phyloP scores from a whole-genome alignment of 1,284 basidiomycete species.

The Mycosarcoma mackinlayi region DNA sequence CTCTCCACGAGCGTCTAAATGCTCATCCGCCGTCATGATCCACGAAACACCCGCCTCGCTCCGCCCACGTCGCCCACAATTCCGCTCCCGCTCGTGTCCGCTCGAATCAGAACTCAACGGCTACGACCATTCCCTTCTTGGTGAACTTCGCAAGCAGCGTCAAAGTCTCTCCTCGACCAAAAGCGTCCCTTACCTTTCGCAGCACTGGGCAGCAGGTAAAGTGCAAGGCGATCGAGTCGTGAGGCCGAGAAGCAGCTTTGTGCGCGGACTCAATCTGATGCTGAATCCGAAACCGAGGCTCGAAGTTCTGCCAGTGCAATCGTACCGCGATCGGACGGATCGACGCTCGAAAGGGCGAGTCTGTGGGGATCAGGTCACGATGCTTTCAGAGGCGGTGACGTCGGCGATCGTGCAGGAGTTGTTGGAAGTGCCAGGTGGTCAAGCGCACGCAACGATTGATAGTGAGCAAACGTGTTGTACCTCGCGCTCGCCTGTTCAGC shows the following conservation, averaged over 20 bases:
- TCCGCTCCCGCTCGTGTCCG: slow-evolving; percentile 21
- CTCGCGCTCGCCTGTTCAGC: too few relatives aligned
- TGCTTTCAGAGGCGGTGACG: not conserved
- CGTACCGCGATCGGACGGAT: not conserved
- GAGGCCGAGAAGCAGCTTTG: slow-evolving; percentile 29
- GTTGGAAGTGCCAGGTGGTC: not conserved
- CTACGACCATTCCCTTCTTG: slow-evolving; percentile 7
- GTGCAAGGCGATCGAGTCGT: slow-evolving; percentile 37
- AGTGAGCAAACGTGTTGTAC: slow-evolving; percentile 20
- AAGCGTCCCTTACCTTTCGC: slow-evolving; percentile 32
- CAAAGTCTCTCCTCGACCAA: slow-evolving; percentile 12
- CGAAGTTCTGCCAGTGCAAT: slow-evolving; percentile 28
- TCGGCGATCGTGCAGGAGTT: slow-evolving; percentile 10
- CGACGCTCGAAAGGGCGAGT: not conserved
- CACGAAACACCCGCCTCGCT: not conserved
- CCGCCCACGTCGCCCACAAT: slow-evolving; percentile 13
- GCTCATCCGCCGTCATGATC: slow-evolving; percentile 12
- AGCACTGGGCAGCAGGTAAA: slow-evolving; percentile 41
- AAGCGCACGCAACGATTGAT: slow-evolving; percentile 1
- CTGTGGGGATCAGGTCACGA: not conserved
- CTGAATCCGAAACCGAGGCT: slow-evolving; percentile 40
- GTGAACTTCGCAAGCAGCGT: slow-evolving; percentile 1
- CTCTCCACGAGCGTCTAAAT: slow-evolving; percentile 4
- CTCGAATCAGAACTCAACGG: slow-evolving; percentile 28
- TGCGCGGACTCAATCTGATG: slow-evolving; percentile 31